Evolutionary conservation across 2,329 filamentous ascomycete genomes (phyloP).

Genomic region (Rugonectria rugulosa): DNA sequence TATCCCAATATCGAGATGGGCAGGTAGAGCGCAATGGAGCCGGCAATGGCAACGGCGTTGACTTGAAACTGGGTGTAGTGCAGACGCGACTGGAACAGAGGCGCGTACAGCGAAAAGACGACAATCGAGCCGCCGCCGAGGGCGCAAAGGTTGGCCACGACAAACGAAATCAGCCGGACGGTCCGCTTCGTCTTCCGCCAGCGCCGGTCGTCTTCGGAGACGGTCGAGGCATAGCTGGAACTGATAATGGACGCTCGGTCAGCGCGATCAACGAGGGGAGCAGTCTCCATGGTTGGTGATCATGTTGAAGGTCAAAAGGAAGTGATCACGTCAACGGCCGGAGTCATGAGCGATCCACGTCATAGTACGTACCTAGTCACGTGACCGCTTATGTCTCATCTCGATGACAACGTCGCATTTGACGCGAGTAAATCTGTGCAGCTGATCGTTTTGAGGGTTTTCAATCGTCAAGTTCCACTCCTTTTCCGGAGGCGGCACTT

Average conservation of each 20-base stretch:
- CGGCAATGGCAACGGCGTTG: constrained; percentile 86
- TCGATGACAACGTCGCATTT: not conserved
- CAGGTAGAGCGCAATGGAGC: constrained; percentile 88
- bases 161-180: constrained; percentile 58
- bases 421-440: not conserved
- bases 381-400: constrained; percentile 5
- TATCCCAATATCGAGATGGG: constrained; percentile 92
- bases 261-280: too few species aligned
- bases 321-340: constrained; percentile 21
- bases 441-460: not conserved
- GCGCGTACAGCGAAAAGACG: constrained; percentile 93
- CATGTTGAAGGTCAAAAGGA: constrained; percentile 25
- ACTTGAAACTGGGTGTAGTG: constrained; percentile 92
- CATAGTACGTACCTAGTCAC: constrained; percentile 18
- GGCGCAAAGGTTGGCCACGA: constrained; percentile 61
- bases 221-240: constrained; percentile 32
- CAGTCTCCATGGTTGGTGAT: too few species aligned
- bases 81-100: constrained; percentile 84
- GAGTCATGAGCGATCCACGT: constrained; percentile 10
- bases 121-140: constrained; percentile 92
- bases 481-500: not conserved
- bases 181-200: constrained; percentile 40
- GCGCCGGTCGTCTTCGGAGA: constrained; percentile 33
- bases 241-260: constrained; percentile 37
- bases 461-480: not conserved